These are phyloP conservation scores for Salix caprea DNA, from an alignment of 345 rosid genomes.

Conservation along the genomic window DNA sequence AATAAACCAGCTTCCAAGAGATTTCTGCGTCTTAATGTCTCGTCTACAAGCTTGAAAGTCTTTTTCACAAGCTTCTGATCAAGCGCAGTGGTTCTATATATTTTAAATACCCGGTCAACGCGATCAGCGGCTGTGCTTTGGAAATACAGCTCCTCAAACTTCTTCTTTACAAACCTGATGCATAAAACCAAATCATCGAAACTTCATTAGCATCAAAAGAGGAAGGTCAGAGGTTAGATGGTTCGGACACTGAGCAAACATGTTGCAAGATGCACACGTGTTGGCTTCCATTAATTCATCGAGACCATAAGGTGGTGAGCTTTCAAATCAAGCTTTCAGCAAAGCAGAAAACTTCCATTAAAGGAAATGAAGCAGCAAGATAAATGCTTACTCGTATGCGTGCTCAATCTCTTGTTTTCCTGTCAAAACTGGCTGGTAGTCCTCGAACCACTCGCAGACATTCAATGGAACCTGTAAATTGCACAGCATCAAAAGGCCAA, in stretches of 20 bases:
- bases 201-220: too few relatives aligned
- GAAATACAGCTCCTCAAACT: conserved; percentile 87
- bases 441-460: conserved; percentile 90
- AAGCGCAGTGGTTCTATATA: conserved; percentile 88
- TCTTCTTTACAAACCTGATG: conserved; percentile 87
- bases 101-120: conserved; percentile 90
- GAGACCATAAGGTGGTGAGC: neutral
- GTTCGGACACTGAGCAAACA: neutral
- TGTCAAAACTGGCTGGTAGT: conserved; percentile 77
- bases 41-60: conserved; percentile 96
- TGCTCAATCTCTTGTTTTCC: conserved; percentile 96
- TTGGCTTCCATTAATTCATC: neutral
- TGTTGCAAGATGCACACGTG: neutral
- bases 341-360: neutral
- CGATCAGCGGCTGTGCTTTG: conserved; percentile 79
- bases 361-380: neutral
- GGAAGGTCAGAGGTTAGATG: neutral
- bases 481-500: conserved; percentile 9
- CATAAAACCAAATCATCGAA: neutral
- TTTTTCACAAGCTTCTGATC: conserved; percentile 98
- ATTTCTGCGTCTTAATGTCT: conserved; percentile 86
- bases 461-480: conserved; percentile 69
- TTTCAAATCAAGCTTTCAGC: neutral
- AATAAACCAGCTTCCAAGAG: conserved; percentile 89
- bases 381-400: conserved; percentile 78